phyloP scores from a whole-genome alignment of 495 filamentous ascomycete genomes.

The Aspergillus campestris region DNA sequence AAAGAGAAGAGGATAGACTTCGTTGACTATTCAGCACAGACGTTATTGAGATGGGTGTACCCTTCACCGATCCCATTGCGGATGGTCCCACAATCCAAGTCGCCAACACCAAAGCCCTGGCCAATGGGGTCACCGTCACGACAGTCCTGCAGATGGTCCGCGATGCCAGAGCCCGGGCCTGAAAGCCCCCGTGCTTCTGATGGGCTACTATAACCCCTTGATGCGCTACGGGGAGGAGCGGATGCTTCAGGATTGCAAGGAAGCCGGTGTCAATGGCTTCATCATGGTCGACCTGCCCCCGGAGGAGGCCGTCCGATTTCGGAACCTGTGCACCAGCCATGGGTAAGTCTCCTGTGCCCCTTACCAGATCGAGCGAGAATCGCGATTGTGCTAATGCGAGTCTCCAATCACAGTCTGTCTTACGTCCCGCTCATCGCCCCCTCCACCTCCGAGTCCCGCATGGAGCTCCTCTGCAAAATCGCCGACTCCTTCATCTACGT shows the following conservation, averaged over 20 bases:
- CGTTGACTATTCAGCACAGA: conserved; percentile 16
- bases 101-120: conserved; percentile 78
- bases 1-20: neutral
- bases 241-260: conserved; percentile 75
- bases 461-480: conserved; percentile 93
- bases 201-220: conserved; percentile 99
- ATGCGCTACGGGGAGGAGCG: conserved; percentile 87
- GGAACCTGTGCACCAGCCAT: conserved; percentile 67
- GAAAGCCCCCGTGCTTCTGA: conserved; percentile 75
- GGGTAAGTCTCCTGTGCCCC: conserved; percentile 42
- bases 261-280: conserved; percentile 89
- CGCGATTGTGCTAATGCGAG: too few relatives aligned
- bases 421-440: conserved; percentile 95
- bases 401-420: conserved; percentile 51
- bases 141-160: conserved; percentile 72
- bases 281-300: conserved; percentile 96
- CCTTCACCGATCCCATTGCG: conserved; percentile 97
- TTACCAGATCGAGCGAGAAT: neutral
- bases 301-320: conserved; percentile 91
- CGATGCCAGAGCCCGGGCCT: conserved; percentile 68
- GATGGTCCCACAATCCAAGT: conserved; percentile 93
- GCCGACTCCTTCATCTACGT: conserved; percentile 99
- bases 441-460: conserved; percentile 80
- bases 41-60: conserved; percentile 54
- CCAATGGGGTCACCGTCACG: conserved; percentile 78